Percentiles rank a stretch among this genome's conserved stretches.
Conservation (phyloP, 108 stramenopile genomes). For the Nannochloropsis gaditana region DNA sequence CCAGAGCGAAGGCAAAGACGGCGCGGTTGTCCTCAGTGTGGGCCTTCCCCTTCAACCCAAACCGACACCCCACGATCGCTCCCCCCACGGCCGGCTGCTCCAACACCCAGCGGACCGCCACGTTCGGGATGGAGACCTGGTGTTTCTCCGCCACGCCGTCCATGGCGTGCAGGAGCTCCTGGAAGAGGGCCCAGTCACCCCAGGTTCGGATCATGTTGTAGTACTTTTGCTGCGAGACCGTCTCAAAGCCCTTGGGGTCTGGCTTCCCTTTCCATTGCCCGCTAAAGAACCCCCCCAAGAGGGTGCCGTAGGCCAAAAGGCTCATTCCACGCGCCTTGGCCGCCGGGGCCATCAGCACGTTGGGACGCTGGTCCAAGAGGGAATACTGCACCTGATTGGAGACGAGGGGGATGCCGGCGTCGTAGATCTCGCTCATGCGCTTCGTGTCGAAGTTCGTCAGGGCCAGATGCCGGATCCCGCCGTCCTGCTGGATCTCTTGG, state of each 20-base stretch:
- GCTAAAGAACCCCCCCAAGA: slow-evolving; percentile 37
- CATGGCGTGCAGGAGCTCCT: slow-evolving; percentile 26
- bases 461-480: slow-evolving; percentile 36
- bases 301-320: slow-evolving; percentile 38
- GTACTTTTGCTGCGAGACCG: slow-evolving; percentile 43
- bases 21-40: slow-evolving; percentile 31
- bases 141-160: slow-evolving; percentile 38
- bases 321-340: slow-evolving; percentile 23
- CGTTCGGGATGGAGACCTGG: slow-evolving; percentile 28
- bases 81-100: slow-evolving; percentile 42
- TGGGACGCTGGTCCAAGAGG: slow-evolving; percentile 40
- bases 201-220: slow-evolving; percentile 40
- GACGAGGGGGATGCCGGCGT: slow-evolving; percentile 35
- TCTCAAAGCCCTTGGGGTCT: slow-evolving; percentile 30
- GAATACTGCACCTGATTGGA: slow-evolving; percentile 43
- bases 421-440: slow-evolving; percentile 28
- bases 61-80: slow-evolving; percentile 41
- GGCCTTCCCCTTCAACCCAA: slow-evolving; percentile 30
- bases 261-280: slow-evolving; percentile 37
- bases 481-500: slow-evolving; percentile 30
- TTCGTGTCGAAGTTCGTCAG: slow-evolving; percentile 47
- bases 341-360: slow-evolving; percentile 24
- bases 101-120: slow-evolving; percentile 43
- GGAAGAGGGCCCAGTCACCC: slow-evolving; percentile 42
- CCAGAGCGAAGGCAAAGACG: slow-evolving; percentile 35